Evolutionary conservation across 2,329 filamentous ascomycete genomes (phyloP).

Genomic region (Chaetomiaceae sp.): DNA sequence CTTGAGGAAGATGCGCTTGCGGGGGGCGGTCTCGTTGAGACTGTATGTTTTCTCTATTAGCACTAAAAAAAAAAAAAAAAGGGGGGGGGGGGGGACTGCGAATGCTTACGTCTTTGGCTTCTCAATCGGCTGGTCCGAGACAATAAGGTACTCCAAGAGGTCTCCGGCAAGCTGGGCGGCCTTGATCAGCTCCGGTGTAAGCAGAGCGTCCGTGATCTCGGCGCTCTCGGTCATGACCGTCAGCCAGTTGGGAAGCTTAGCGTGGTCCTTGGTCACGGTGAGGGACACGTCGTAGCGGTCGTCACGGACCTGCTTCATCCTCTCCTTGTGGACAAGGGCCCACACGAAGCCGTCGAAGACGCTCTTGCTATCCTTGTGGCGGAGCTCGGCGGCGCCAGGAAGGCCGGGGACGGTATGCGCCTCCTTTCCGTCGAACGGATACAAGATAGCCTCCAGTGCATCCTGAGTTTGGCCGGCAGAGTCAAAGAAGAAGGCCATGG

Average conservation of each 20-base stretch:
- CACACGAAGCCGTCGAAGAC: constrained; percentile 88
- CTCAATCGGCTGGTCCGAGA: constrained; percentile 84
- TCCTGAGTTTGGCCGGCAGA: constrained; percentile 66
- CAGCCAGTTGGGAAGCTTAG: constrained; percentile 83
- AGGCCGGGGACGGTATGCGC: constrained; percentile 65
- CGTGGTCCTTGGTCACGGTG: constrained; percentile 86
- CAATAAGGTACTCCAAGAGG: constrained; percentile 77
- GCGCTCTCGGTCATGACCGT: constrained; percentile 97
- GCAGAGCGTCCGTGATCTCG: constrained; percentile 81
- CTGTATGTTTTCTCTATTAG: constrained; percentile 40
- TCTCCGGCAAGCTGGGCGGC: constrained; percentile 76
- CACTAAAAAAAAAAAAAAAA: too few species aligned
- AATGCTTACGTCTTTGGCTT: constrained; percentile 72
- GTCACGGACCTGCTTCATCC: constrained; percentile 84
- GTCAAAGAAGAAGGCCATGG: constrained; percentile 75
- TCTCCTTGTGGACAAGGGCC: constrained; percentile 90
- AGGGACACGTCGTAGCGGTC: constrained; percentile 93
- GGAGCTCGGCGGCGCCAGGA: constrained; percentile 55
- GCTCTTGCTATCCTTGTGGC: constrained; percentile 57
- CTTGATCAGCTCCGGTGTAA: constrained; percentile 82
- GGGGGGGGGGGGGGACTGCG: background rate
- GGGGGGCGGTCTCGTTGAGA: constrained; percentile 75
- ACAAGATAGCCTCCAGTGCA: constrained; percentile 69
- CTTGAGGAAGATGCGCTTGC: constrained; percentile 81
- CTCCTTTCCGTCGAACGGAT: constrained; percentile 92